phyloP scores from a whole-genome alignment of 352 stramenopile genomes.

The Globisporangium heterothallicum region DNA sequence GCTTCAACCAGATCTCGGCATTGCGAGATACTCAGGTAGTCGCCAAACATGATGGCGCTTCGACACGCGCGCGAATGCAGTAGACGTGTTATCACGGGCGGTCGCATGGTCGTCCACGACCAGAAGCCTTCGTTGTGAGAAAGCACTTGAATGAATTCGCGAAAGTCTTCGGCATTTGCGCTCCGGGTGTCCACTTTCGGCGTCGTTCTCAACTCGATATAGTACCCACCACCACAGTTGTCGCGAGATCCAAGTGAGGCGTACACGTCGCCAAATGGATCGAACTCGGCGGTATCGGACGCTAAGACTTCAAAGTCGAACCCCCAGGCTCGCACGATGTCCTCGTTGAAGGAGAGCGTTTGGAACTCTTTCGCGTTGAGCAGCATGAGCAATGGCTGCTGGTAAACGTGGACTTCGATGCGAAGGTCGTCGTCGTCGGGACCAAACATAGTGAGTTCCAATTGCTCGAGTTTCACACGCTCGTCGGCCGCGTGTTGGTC shows the following conservation, averaged over 20 bases:
- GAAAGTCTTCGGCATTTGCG: conserved; percentile 67
- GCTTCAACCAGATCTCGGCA: conserved; percentile 67
- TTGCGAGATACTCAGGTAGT: conserved; percentile 62
- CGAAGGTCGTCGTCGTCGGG: conserved; percentile 36
- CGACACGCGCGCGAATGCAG: conserved; percentile 87
- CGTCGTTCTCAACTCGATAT: conserved; percentile 30
- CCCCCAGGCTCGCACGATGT: conserved; percentile 72
- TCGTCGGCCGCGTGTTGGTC: conserved; percentile 92
- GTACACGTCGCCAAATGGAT: not conserved
- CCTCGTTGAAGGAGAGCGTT: conserved; percentile 33
- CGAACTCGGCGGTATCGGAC: conserved; percentile 2
- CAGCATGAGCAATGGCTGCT: conserved; percentile 39
- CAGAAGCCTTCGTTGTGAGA: conserved; percentile 16
- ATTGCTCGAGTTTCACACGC: conserved; percentile 74
- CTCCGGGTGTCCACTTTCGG: conserved; percentile 72
- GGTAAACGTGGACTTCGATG: conserved; percentile 48
- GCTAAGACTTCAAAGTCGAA: conserved; percentile 53
- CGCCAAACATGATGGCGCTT: conserved; percentile 92
- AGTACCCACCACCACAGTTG: not conserved
- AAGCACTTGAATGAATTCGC: conserved; percentile 80
- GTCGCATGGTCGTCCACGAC: conserved; percentile 29
- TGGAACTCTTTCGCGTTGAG: conserved; percentile 54
- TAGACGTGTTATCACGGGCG: conserved; percentile 75
- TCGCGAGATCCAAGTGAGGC: not conserved
- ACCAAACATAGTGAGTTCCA: conserved; percentile 73